Evolutionary conservation across 306 rosid genomes (phyloP).

Genomic region (Urtica urens): DNA sequence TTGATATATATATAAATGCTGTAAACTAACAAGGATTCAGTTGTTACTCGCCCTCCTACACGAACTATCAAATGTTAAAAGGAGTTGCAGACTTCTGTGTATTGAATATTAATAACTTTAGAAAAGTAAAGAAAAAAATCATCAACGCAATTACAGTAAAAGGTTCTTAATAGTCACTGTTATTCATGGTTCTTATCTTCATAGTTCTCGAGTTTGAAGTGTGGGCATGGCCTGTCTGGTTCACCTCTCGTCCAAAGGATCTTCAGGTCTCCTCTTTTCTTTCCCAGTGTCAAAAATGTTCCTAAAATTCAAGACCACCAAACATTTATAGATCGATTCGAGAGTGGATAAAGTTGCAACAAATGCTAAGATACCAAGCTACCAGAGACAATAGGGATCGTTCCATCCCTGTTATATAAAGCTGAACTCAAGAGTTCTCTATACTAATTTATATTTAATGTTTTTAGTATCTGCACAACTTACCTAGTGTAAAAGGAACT

Average conservation of each 20-base stretch:
- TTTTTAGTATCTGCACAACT: no score
- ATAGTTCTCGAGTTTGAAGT: slow-evolving; percentile 40
- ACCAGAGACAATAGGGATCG: no score
- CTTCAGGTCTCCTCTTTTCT: slow-evolving; percentile 81
- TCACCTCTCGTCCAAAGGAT: slow-evolving; percentile 89
- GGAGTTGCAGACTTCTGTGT: slow-evolving; percentile 9
- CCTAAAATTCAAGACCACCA: slow-evolving; percentile 45
- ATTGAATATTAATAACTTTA: slow-evolving; percentile 22
- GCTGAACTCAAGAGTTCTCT: background rate
- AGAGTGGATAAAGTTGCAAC: no score
- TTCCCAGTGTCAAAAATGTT: slow-evolving; percentile 79
- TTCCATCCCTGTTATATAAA: no score
- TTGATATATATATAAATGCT: background rate
- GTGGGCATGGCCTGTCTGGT: slow-evolving; percentile 80
- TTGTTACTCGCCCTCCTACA: slow-evolving; percentile 34
- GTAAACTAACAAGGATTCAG: slow-evolving; percentile 11
- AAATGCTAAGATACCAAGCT: no score
- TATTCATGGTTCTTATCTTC: slow-evolving; percentile 31
- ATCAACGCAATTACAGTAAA: slow-evolving; percentile 14
- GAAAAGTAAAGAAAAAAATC: background rate
- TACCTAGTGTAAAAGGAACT: slow-evolving; percentile 93
- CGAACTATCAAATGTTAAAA: slow-evolving; percentile 2
- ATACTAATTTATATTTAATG: no score
- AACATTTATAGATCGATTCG: no score
- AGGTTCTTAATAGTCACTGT: background rate